Base-by-base conservation (phyloP, 495 filamentous ascomycete species). In the Aspergillus ellipticus region DNA sequence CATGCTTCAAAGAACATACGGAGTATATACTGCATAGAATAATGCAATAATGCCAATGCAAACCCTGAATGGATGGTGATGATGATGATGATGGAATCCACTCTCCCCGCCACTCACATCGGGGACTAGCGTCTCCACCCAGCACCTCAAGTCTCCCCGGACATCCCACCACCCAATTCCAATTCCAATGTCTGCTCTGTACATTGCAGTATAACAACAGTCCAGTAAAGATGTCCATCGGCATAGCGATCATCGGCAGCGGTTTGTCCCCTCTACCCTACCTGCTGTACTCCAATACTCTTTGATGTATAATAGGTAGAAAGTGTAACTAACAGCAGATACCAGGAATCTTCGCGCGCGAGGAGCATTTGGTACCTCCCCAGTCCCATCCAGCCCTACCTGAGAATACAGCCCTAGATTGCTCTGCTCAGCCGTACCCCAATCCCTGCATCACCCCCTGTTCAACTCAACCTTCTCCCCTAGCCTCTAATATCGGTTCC, bases 241-340 rank as follows among this genome's bases (percentile, higher is more conserved):
- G 85, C 26, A 73, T 89, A 20, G 86, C 86, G 13, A 79, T 89
- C n/a, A 79, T 89, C 39, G 86, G 86, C 24, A 82, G 82, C 58
- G 87, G 86, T 66, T n/a, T n/a, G n/a, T n/a, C n/a, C 77, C 31
- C 28, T 31, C 4, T 10, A 8, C 9, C 6, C 31, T 13, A 33
- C 31, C 5, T 31, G 28, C 28, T 31, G 10, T 37, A 37, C 33
- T 37, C 33, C 8, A 37, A 9, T 9, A n/a, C n/a, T n/a, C n/a
- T n/a, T n/a, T n/a, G n/a, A n/a, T n/a, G n/a, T n/a, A n/a, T n/a
- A n/a, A n/a, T n/a, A n/a, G n/a, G n/a, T n/a, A n/a, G 9, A 33
- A 33, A 10, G 2, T 26, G 13, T 3, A 35, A 20, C 15, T 9
- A 26, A 59, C 51, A 59, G 53, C 54, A 49, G 47, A 31, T 16